These are phyloP conservation scores for Arthrobotrys sphaeroides DNA, from an alignment of 2,329 filamentous ascomycete genomes.

Conservation along the genomic window DNA sequence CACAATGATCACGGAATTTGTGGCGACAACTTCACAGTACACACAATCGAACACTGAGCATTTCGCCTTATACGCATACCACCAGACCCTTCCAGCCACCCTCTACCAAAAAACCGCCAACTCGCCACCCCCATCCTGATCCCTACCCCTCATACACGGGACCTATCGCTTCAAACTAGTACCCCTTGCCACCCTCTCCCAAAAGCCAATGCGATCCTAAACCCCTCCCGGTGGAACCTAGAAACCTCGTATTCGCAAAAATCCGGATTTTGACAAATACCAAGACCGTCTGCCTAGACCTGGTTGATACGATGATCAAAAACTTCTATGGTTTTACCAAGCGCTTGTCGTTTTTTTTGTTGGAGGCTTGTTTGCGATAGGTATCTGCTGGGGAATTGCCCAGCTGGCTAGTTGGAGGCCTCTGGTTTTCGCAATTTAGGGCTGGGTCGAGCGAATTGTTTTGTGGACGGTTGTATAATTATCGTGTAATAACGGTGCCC, in stretches of 20 bases:
- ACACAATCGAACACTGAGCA: too few species aligned
- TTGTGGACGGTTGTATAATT: not conserved
- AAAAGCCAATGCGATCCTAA: too few species aligned
- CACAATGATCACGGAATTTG: too few species aligned
- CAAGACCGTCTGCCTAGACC: conserved; percentile 6
- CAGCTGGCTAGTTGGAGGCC: too few species aligned
- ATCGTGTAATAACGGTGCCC: not conserved
- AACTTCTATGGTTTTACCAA: not conserved
- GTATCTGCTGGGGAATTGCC: too few species aligned
- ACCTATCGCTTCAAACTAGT: not conserved
- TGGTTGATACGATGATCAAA: not conserved
- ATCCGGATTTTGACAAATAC: conserved; percentile 19
- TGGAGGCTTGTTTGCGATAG: too few species aligned
- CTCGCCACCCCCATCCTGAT: not conserved
- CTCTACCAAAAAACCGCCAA: not conserved
- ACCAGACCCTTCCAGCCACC: not conserved
- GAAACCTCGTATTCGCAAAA: conserved; percentile 15
- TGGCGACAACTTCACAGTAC: too few species aligned
- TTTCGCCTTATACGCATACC: not conserved
- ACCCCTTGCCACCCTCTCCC: not conserved
- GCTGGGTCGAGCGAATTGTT: not conserved
- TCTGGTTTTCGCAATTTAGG: not conserved
- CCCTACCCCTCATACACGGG: not conserved
- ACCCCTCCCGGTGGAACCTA: not conserved
- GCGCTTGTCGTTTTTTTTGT: not conserved